These are phyloP conservation scores for Anthracocystis panici-leucophaei DNA, from an alignment of 1,284 basidiomycete genomes.

Conservation along the genomic window DNA sequence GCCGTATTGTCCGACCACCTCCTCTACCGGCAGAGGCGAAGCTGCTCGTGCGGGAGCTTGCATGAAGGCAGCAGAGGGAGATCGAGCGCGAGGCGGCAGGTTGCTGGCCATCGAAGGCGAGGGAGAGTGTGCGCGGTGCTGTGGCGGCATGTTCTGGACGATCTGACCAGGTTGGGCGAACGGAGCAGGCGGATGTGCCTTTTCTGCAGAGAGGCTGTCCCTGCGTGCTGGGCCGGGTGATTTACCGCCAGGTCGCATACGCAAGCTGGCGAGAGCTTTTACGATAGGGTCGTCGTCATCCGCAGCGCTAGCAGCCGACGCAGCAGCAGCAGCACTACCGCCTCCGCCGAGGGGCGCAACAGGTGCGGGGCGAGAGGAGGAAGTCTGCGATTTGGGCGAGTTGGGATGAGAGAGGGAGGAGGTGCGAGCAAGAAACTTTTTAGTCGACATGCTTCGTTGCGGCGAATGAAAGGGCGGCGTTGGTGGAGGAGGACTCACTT, in stretches of 20 bases:
- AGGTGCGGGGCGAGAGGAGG: constrained; percentile 34
- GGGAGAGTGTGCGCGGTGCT: constrained; percentile 49
- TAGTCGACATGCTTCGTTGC: constrained; percentile 57
- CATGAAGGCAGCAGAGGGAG: constrained; percentile 82
- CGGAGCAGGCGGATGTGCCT: constrained; percentile 16
- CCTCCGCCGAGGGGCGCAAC: constrained; percentile 30
- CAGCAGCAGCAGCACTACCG: constrained; percentile 8
- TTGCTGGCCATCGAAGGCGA: constrained; percentile 46
- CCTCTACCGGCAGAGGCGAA: constrained; percentile 76
- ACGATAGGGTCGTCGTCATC: constrained; percentile 80
- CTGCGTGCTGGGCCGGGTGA: constrained; percentile 53
- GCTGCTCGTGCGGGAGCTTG: constrained; percentile 74
- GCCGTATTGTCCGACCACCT: constrained; percentile 82
- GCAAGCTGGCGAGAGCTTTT: constrained; percentile 76
- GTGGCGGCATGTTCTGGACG: constrained; percentile 43
- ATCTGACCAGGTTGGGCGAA: constrained; percentile 49
- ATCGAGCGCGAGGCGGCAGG: constrained; percentile 74
- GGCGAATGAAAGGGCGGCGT: constrained; percentile 8
- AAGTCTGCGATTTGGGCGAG: constrained; percentile 30
- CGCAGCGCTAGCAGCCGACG: constrained; percentile 14
- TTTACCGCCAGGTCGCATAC: constrained; percentile 63
- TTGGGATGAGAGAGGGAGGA: constrained; percentile 55
- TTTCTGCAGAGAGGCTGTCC: constrained; percentile 41
- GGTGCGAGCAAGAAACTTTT: constrained; percentile 60
- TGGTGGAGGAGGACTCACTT: constrained; percentile 33